Evolutionary conservation across 2,329 filamentous ascomycete genomes (phyloP).

Genomic region (Fusarium avenaceum): DNA sequence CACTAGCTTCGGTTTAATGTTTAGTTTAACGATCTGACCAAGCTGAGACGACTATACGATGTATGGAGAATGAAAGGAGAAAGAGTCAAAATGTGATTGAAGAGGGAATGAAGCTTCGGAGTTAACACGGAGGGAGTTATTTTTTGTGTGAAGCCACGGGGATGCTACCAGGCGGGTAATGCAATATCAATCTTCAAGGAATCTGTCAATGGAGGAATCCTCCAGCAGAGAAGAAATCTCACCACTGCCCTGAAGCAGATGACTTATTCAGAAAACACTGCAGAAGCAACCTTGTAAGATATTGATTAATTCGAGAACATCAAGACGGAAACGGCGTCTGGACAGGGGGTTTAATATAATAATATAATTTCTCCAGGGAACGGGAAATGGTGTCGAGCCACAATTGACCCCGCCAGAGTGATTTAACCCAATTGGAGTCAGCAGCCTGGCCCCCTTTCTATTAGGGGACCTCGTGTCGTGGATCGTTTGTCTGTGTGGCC

Average conservation of each 20-base stretch:
- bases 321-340: slow-evolving; percentile 6
- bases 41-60: slow-evolving; percentile 10
- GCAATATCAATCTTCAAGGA: no score
- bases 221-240: not conserved
- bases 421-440: slow-evolving; percentile 36
- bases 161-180: not conserved
- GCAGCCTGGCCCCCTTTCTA: slow-evolving; percentile 39
- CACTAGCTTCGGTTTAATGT: slow-evolving; percentile 15
- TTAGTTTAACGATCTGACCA: slow-evolving; percentile 11
- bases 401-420: slow-evolving; percentile 40
- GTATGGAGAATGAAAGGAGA: not conserved
- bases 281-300: slow-evolving; percentile 4
- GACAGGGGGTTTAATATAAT: slow-evolving; percentile 43
- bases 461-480: slow-evolving; percentile 46
- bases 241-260: not conserved
- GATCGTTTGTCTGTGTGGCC: slow-evolving; percentile 42
- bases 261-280: not conserved
- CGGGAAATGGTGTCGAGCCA: slow-evolving; percentile 48
- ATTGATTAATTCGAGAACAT: slow-evolving; percentile 28
- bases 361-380: slow-evolving; percentile 47
- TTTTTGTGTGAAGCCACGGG: not conserved
- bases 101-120: not conserved
- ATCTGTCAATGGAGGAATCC: not conserved
- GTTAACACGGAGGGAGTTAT: not conserved
- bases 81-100: not conserved